These are phyloP conservation scores for Talaromyces marneffei DNA, from an alignment of 2,329 filamentous ascomycete species.

Conservation along the genomic window DNA sequence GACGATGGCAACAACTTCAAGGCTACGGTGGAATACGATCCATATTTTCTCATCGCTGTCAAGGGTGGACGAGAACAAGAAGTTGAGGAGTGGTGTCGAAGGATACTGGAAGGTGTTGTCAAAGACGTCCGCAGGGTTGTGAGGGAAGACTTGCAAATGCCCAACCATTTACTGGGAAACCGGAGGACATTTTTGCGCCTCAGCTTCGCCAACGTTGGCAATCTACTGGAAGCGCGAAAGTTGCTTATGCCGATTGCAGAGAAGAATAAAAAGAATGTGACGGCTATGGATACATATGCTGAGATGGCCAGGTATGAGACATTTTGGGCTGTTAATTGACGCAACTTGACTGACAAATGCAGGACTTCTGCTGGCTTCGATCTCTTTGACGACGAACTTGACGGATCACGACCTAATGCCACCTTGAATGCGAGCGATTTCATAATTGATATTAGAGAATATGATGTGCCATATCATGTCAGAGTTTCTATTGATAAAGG, in stretches of 20 bases:
- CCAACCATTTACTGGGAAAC: conserved; percentile 91
- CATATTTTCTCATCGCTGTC: conserved; percentile 89
- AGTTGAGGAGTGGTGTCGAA: conserved; percentile 89
- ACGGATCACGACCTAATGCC: conserved; percentile 71
- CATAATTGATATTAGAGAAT: conserved; percentile 97
- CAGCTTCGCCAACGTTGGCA: conserved; percentile 77
- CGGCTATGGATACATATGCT: conserved; percentile 96
- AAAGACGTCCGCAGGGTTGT: conserved; percentile 72
- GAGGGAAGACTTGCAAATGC: conserved; percentile 91
- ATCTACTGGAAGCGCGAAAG: conserved; percentile 77
- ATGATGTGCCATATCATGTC: conserved; percentile 98
- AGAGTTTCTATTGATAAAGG: conserved; percentile 94
- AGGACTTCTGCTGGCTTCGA: conserved; percentile 80
- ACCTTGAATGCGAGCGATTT: conserved; percentile 90
- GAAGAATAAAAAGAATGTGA: conserved; percentile 93
- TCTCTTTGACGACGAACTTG: conserved; percentile 87
- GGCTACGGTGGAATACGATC: conserved; percentile 90
- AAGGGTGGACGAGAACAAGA: conserved; percentile 84
- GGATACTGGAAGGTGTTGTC: conserved; percentile 72
- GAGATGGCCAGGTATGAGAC: conserved; percentile 72
- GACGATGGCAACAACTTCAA: conserved; percentile 89
- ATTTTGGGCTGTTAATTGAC: background rate
- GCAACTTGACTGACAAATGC: conserved; percentile 17
- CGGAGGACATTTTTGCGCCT: conserved; percentile 81
- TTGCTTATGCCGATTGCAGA: conserved; percentile 86